Evolutionary conservation across 345 rosid genomes (phyloP).

Genomic region (Eutrema heterophyllum): DNA sequence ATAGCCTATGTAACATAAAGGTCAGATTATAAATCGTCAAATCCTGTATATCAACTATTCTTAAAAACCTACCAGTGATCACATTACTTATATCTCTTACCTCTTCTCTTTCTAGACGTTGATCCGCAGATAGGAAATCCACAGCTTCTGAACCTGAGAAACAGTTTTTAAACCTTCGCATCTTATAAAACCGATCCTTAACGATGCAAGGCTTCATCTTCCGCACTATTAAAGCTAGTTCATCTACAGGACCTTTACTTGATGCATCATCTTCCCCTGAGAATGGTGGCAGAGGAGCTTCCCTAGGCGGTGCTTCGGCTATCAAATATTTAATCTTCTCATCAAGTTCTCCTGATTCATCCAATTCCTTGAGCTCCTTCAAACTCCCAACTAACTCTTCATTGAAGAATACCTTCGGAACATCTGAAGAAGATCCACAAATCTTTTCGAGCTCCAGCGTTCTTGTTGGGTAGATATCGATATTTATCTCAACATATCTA

Average conservation of each 20-base stretch:
- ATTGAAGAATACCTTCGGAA: conserved; percentile 76
- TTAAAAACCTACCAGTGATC: background rate
- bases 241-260: conserved; percentile 59
- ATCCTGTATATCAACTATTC: background rate
- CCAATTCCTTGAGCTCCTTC: conserved; percentile 51
- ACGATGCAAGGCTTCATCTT: conserved; percentile 71
- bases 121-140: conserved; percentile 63
- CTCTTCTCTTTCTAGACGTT: conserved; percentile 66
- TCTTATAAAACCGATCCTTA: conserved; percentile 70
- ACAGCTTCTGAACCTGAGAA: conserved; percentile 85
- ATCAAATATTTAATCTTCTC: conserved; percentile 64
- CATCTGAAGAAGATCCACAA: conserved; percentile 55
- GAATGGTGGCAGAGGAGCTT: conserved; percentile 79
- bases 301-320: conserved; percentile 46
- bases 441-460: conserved; percentile 65
- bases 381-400: conserved; percentile 63
- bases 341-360: conserved; percentile 58
- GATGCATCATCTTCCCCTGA: conserved; percentile 86
- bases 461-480: conserved; percentile 72
- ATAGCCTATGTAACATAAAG: conserved; percentile 46
- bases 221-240: conserved; percentile 63
- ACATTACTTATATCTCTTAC: conserved; percentile 32
- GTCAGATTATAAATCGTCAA: background rate
- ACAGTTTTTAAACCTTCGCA: conserved; percentile 64
- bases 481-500: conserved; percentile 68